phyloP scores from a whole-genome alignment of 352 stramenopile genomes.

The Globisporangium spiculum region DNA sequence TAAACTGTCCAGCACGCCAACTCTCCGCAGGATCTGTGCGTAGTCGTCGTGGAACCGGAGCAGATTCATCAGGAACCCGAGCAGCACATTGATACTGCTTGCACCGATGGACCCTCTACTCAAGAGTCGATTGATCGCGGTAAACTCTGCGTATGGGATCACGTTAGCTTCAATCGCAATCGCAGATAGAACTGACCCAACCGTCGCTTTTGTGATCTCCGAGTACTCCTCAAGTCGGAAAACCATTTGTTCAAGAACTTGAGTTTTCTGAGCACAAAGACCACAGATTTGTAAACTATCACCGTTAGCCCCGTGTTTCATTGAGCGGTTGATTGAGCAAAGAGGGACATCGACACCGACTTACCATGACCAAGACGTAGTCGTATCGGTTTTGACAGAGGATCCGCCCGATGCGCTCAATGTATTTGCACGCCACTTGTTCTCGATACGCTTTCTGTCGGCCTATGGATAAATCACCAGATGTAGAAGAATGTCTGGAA shows the following conservation, averaged over 20 bases:
- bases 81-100: conserved; percentile 31
- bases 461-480: not conserved
- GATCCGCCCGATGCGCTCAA: conserved; percentile 50
- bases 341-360: conserved; percentile 10
- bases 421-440: conserved; percentile 41
- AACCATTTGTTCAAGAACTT: conserved; percentile 37
- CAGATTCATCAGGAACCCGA: conserved; percentile 38
- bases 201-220: conserved; percentile 44
- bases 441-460: conserved; percentile 9
- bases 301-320: not conserved
- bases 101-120: conserved; percentile 21
- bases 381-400: conserved; percentile 41
- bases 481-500: not conserved
- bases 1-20: conserved; percentile 38
- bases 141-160: conserved; percentile 51
- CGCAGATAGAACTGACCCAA: conserved; percentile 53
- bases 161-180: conserved; percentile 56
- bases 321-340: not conserved
- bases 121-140: conserved; percentile 32
- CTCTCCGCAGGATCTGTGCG: conserved; percentile 30
- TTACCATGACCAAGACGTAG: conserved; percentile 54
- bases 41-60: conserved; percentile 48
- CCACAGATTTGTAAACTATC: not conserved
- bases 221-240: conserved; percentile 39
- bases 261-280: conserved; percentile 30